Base-by-base conservation (phyloP, 345 rosid genomes). In the Eucalyptus erythrocorys region DNA sequence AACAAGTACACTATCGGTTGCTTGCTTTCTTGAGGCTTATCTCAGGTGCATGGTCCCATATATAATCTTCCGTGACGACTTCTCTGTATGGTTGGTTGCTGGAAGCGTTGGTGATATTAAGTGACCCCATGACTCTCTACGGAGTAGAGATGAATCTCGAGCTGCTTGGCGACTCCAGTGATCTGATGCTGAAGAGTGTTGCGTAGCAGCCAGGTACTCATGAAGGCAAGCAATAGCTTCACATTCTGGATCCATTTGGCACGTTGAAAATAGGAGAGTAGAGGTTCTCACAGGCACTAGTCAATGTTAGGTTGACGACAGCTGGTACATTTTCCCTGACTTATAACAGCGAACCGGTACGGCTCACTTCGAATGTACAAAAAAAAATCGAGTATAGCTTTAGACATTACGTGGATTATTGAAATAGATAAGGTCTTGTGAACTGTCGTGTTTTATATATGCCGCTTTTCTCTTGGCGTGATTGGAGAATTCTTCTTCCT, bases 1-100 rank as follows among this genome's bases (percentile, higher is more conserved):
- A 90, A 88, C 76, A 89, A 89, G 59, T 34, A 88, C 88, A 90
- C 91, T 87, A 42, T 92, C 87, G 84, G 89, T 87, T 55, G 86
- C 71, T 88, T 92, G 21, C 51, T 91, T 43, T 42, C 90, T 71
- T 93, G 89, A 89, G 82, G 32, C 53, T 45, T 85, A 30, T 85
- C 43, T 85, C 42, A 37, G 57, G 24, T 85, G 15, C 37, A 85
- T 30, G 55, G 40, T 32, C 42, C 34, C 55, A 4, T 85, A 85
- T 48, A 85, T 45, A 84, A 84, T 45, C 32, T 85, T 85, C 14
- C 7, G 84, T 0, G 1, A 40, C 1, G 47, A 40, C 30, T 76
- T 76, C 47, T 76, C 15, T 40, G 47, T 76, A 24, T 40, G 7
- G 0, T 42, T 40, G 84, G 47, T 40, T 76, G 84, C 84, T 76